A percentile compares a stretch with the other conserved stretches of the same genome.
phyloP scores from a whole-genome alignment of 768 basidiomycete species.

The Xerocomellus amylosporus region DNA sequence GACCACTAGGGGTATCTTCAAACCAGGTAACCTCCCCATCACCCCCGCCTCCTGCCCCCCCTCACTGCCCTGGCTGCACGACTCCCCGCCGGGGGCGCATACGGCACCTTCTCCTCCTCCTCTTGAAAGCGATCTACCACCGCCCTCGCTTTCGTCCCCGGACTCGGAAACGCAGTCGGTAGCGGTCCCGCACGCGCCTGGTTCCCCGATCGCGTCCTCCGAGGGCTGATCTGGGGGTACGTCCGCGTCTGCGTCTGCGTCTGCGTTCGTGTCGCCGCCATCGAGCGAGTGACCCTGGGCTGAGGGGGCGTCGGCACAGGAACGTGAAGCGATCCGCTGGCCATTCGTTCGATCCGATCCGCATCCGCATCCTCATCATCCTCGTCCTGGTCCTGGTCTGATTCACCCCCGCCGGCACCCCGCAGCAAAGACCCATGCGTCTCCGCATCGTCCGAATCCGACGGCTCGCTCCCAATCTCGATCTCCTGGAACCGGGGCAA shows the following conservation, averaged over 20 bases:
- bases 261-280: neutral
- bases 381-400: neutral
- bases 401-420: neutral
- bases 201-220: constrained; percentile 4
- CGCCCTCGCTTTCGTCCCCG: constrained; percentile 12
- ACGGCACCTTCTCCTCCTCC: neutral
- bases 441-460: constrained; percentile 32
- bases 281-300: constrained; percentile 11
- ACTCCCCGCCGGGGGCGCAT: constrained; percentile 16
- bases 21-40: neutral
- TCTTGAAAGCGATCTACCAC: constrained; percentile 10
- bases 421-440: constrained; percentile 19
- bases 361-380: neutral
- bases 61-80: constrained; percentile 8
- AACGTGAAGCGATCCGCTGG: neutral
- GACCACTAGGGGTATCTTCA: neutral
- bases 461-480: constrained; percentile 8
- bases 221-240: neutral
- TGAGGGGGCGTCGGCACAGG: neutral
- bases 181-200: neutral
- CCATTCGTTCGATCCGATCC: constrained; percentile 19
- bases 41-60: neutral
- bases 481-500: constrained; percentile 13
- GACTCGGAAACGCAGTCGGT: constrained; percentile 12
- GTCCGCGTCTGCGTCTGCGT: neutral